These are phyloP conservation scores for Picochlorum sp. DNA, from an alignment of 139 green algal genomes.

Conservation along the genomic window DNA sequence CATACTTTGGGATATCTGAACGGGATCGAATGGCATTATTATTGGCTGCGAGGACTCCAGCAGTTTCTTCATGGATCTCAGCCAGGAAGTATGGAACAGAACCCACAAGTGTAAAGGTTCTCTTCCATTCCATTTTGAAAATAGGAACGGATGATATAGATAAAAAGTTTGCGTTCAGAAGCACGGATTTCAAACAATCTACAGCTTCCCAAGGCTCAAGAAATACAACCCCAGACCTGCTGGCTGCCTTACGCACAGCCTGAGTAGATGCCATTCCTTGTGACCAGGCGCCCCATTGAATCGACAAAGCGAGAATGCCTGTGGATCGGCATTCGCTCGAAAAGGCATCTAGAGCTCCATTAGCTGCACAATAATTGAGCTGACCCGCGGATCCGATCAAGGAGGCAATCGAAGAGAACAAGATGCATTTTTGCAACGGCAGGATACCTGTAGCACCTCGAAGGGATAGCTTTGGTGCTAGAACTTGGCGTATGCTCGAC, in stretches of 20 bases:
- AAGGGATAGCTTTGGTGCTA: conserved; percentile 41
- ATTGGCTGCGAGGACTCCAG: neutral
- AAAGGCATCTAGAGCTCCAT: conserved; percentile 47
- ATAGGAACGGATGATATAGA: conserved; percentile 10
- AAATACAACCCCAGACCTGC: conserved; percentile 53
- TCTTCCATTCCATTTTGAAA: conserved; percentile 33
- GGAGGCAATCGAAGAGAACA: conserved; percentile 58
- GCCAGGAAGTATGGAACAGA: conserved; percentile 6
- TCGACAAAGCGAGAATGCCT: neutral
- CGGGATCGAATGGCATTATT: neutral
- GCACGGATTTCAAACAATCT: conserved; percentile 32
- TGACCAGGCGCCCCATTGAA: conserved; percentile 47
- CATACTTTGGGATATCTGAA: neutral
- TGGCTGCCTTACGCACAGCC: conserved; percentile 29
- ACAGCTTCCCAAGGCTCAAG: conserved; percentile 36
- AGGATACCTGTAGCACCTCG: neutral
- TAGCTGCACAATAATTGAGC: conserved; percentile 61
- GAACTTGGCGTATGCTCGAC: conserved; percentile 23
- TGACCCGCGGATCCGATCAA: conserved; percentile 62
- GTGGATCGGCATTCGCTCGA: neutral
- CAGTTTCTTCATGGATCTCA: neutral
- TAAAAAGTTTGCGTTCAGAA: neutral
- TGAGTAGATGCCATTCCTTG: conserved; percentile 69
- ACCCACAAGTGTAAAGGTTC: conserved; percentile 19
- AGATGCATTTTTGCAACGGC: neutral